Percentiles rank a stretch among this genome's conserved stretches.
These are phyloP conservation scores for Paratinospora sagittata DNA, from an alignment of 164 flowering plant genomes.

Conservation along the genomic window DNA sequence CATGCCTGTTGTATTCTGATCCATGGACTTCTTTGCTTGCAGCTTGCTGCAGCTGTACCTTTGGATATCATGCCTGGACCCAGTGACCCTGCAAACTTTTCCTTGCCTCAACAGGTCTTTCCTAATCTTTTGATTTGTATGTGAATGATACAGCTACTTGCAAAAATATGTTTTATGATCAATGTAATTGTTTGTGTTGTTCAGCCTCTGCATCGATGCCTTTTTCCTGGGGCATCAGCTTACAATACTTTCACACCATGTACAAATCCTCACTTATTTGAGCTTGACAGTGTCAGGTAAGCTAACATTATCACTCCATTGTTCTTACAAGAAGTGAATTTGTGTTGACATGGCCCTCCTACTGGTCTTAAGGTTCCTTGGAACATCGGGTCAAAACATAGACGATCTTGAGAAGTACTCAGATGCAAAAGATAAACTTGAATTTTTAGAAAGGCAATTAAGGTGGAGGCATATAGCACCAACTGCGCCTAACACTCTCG, in stretches of 20 bases:
- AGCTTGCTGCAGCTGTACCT: slow-evolving; percentile 79
- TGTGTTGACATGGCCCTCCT: slow-evolving; percentile 1
- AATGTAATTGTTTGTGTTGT: slow-evolving; percentile 15
- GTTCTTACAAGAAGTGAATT: slow-evolving; percentile 1
- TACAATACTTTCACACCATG: slow-evolving; percentile 84
- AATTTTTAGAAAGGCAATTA: slow-evolving; percentile 86
- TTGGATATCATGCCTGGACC: slow-evolving; percentile 92
- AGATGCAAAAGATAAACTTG: slow-evolving; percentile 65
- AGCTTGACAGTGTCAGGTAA: slow-evolving; percentile 71
- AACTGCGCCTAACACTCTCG: slow-evolving; percentile 93
- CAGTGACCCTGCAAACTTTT: slow-evolving; percentile 78
- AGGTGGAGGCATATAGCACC: slow-evolving; percentile 98
- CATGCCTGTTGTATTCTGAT: not conserved
- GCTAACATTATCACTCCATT: not conserved
- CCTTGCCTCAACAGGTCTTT: slow-evolving; percentile 92
- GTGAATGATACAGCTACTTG: not conserved
- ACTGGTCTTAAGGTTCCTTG: slow-evolving; percentile 60
- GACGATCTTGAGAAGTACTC: slow-evolving; percentile 87
- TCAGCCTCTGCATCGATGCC: slow-evolving; percentile 87
- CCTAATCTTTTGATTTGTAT: slow-evolving; percentile 4
- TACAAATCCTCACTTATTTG: slow-evolving; percentile 87
- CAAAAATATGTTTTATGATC: not conserved
- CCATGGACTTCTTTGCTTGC: slow-evolving; percentile 15
- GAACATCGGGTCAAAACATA: slow-evolving; percentile 93
- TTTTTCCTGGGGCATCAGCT: slow-evolving; percentile 78